Evolutionary conservation across 1,139 yeast species (phyloP).

Genomic region (Magnusiomyces tetraspermus): DNA sequence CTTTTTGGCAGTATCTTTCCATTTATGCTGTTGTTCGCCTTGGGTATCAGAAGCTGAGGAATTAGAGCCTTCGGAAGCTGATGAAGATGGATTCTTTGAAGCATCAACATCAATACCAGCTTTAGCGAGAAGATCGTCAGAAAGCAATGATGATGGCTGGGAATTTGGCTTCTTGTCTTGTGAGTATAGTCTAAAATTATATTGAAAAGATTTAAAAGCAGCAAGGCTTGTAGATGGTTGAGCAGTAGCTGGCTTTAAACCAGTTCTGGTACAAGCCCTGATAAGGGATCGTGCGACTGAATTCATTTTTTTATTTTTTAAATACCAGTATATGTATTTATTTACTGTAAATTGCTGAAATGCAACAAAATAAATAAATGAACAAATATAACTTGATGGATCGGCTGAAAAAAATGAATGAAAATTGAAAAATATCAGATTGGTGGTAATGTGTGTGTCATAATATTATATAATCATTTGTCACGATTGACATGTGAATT

Average conservation of each 20-base stretch:
- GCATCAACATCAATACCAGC: slow-evolving; percentile 62
- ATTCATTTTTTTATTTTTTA: not conserved
- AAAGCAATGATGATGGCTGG: slow-evolving; percentile 49
- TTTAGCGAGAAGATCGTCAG: slow-evolving; percentile 71
- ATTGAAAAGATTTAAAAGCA: not conserved
- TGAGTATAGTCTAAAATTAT: slow-evolving; percentile 1
- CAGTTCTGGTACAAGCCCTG: not conserved
- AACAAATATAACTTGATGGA: too few relatives aligned
- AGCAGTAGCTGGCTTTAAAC: not conserved
- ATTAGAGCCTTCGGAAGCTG: not conserved
- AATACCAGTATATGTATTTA: not conserved
- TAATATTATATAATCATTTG: too few relatives aligned
- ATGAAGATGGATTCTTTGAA: slow-evolving; percentile 13
- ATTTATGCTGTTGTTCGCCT: slow-evolving; percentile 25
- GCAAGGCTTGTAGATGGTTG: not conserved
- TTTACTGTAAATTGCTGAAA: not conserved
- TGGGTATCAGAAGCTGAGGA: slow-evolving; percentile 12
- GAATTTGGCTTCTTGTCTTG: slow-evolving; percentile 21
- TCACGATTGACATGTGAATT: too few relatives aligned
- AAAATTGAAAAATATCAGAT: too few relatives aligned
- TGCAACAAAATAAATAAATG: not conserved
- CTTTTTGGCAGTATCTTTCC: slow-evolving; percentile 33
- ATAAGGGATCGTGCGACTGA: not conserved
- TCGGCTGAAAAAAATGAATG: too few relatives aligned
- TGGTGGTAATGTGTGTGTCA: too few relatives aligned